Conservation (phyloP, 768 basidiomycete genomes). For the Boletus speciosus region DNA sequence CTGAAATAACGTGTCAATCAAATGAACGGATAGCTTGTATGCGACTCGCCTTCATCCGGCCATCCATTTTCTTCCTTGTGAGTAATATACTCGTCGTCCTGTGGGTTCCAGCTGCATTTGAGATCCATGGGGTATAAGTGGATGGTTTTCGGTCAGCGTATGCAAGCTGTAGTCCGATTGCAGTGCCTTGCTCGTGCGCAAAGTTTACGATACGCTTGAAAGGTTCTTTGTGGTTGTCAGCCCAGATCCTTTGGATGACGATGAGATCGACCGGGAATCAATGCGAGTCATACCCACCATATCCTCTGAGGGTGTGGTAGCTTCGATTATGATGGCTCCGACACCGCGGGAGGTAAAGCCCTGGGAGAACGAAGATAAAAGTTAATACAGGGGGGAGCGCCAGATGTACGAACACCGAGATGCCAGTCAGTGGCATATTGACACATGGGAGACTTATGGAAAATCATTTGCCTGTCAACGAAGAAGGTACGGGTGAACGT, state of each 20-base stretch:
- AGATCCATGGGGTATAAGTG: conserved; percentile 66
- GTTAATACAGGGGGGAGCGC: neutral
- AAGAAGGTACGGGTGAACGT: neutral
- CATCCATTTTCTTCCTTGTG: conserved; percentile 60
- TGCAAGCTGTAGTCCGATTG: conserved; percentile 75
- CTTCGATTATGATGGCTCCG: conserved; percentile 70
- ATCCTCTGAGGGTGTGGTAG: conserved; percentile 76
- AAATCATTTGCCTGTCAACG: neutral
- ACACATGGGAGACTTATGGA: conserved; percentile 69
- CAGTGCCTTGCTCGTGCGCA: conserved; percentile 62
- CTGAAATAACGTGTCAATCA: conserved; percentile 32
- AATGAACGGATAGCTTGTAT: neutral
- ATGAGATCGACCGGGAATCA: neutral
- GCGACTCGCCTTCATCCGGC: conserved; percentile 53
- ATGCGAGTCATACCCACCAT: conserved; percentile 38
- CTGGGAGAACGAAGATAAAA: conserved; percentile 26
- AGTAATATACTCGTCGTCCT: conserved; percentile 35
- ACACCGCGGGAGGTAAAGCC: conserved; percentile 69
- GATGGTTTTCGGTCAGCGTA: conserved; percentile 75
- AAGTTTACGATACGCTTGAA: conserved; percentile 73
- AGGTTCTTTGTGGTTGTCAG: conserved; percentile 68
- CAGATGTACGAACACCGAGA: conserved; percentile 45
- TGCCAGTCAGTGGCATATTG: conserved; percentile 87
- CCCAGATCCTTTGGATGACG: conserved; percentile 58
- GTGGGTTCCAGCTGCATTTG: conserved; percentile 34